phyloP scores from a whole-genome alignment of 495 filamentous ascomycete genomes.

The Thozetella sp. region DNA sequence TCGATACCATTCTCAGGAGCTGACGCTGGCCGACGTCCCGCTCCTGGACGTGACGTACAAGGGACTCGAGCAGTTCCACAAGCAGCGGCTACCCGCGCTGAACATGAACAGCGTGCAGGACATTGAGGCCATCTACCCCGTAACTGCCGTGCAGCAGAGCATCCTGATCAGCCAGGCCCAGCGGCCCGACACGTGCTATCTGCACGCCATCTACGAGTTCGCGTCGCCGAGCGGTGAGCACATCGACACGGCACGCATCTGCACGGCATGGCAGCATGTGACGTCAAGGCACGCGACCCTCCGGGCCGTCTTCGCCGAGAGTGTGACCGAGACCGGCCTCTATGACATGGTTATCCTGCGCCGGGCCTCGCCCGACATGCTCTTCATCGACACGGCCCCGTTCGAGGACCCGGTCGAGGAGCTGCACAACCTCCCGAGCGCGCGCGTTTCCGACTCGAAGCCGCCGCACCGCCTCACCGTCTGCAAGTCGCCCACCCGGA shows the following conservation, averaged over 20 bases:
- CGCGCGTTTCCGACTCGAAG: conserved; percentile 31
- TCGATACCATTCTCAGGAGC: conserved; percentile 43
- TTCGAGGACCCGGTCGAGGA: conserved; percentile 40
- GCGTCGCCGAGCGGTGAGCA: conserved; percentile 33
- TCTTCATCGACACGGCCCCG: conserved; percentile 44
- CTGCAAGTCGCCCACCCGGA: conserved; percentile 40
- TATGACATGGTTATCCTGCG: conserved; percentile 44
- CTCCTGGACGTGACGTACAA: conserved; percentile 63
- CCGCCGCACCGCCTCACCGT: conserved; percentile 47
- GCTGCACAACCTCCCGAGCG: conserved; percentile 37
- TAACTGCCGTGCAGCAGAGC: conserved; percentile 68
- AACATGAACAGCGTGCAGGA: conserved; percentile 43
- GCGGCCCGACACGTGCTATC: conserved; percentile 59
- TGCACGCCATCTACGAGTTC: conserved; percentile 64
- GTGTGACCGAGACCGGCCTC: conserved; percentile 35
- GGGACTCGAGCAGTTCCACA: conserved; percentile 52
- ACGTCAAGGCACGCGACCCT: conserved; percentile 36
- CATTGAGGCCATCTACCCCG: conserved; percentile 61
- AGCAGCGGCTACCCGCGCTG: conserved; percentile 47
- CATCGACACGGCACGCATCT: conserved; percentile 41
- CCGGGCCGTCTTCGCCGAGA: conserved; percentile 44
- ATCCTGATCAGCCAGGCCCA: conserved; percentile 63
- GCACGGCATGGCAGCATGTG: conserved; percentile 44
- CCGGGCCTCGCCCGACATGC: conserved; percentile 42
- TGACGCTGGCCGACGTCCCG: conserved; percentile 64